phyloP scores from a whole-genome alignment of 441 rosid genomes.

The Pelargonium fulgidum region DNA sequence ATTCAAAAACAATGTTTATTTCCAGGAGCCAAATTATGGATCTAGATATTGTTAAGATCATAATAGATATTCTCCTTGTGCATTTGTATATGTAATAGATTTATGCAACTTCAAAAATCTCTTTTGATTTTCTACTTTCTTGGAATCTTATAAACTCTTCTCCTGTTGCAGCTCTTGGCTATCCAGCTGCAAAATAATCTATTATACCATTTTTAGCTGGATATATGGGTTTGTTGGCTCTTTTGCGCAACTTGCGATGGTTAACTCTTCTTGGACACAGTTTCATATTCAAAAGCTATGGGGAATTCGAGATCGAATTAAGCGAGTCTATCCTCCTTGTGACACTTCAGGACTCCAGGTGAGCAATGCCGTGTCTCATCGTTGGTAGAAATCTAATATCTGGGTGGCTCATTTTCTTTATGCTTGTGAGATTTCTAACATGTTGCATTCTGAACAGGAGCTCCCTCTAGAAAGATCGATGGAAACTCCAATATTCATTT shows the following conservation, averaged over 20 bases:
- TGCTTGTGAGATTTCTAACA: slow-evolving; percentile 18
- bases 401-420: background rate
- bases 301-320: slow-evolving; percentile 56
- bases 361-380: slow-evolving; percentile 11
- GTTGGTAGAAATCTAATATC: background rate
- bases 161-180: slow-evolving; percentile 56
- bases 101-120: background rate
- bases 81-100: background rate
- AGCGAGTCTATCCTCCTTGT: slow-evolving; percentile 86
- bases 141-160: slow-evolving; percentile 13
- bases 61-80: background rate
- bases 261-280: slow-evolving; percentile 90
- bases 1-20: background rate
- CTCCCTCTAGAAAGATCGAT: slow-evolving; percentile 67
- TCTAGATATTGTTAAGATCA: background rate
- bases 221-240: slow-evolving; percentile 85
- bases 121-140: background rate
- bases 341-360: slow-evolving; percentile 96
- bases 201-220: slow-evolving; percentile 66
- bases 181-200: slow-evolving; percentile 60
- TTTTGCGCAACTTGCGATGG: slow-evolving; percentile 77
- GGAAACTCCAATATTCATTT: slow-evolving; percentile 54
- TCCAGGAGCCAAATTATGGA: background rate
- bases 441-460: slow-evolving; percentile 34
- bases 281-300: slow-evolving; percentile 79